These are phyloP conservation scores for Saccharum hybrid DNA, from an alignment of 202 grass and related monocot species.

Conservation along the genomic window DNA sequence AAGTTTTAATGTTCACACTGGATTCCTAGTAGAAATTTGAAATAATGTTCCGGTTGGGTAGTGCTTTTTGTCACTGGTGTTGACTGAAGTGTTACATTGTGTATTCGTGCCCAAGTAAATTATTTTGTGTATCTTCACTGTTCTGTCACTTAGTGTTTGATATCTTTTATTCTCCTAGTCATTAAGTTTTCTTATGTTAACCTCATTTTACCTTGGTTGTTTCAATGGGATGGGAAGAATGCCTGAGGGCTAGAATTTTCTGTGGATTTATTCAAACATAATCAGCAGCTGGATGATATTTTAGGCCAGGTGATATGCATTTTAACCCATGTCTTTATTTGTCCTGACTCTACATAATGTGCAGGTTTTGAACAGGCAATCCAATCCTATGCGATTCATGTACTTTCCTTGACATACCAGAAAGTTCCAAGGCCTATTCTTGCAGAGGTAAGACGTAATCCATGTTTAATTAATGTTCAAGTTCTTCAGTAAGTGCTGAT, in stretches of 20 bases:
- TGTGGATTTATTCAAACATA: neutral
- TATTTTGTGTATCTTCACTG: neutral
- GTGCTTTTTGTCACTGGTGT: neutral
- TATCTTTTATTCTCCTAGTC: neutral
- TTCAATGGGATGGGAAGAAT: neutral
- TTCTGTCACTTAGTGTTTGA: neutral
- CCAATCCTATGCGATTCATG: constrained; percentile 85
- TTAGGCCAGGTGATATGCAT: constrained; percentile 14
- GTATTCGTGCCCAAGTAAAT: neutral
- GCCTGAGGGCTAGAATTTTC: neutral
- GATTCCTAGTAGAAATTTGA: neutral
- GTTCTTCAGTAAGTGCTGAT: neutral
- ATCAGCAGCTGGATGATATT: neutral
- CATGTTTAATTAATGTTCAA: neutral
- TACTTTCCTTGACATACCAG: constrained; percentile 91
- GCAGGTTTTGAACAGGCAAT: constrained; percentile 98
- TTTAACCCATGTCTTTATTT: neutral
- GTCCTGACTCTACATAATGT: neutral
- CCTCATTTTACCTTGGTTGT: constrained; percentile 4
- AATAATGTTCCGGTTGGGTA: constrained; percentile 1
- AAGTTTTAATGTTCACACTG: neutral
- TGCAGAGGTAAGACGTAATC: constrained; percentile 63
- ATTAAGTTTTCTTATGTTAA: neutral
- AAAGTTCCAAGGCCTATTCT: constrained; percentile 94
- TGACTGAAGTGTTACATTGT: neutral